Evolutionary conservation across 2,329 filamentous ascomycete species (phyloP).

Genomic region (Pestalotiopsis sp.): DNA sequence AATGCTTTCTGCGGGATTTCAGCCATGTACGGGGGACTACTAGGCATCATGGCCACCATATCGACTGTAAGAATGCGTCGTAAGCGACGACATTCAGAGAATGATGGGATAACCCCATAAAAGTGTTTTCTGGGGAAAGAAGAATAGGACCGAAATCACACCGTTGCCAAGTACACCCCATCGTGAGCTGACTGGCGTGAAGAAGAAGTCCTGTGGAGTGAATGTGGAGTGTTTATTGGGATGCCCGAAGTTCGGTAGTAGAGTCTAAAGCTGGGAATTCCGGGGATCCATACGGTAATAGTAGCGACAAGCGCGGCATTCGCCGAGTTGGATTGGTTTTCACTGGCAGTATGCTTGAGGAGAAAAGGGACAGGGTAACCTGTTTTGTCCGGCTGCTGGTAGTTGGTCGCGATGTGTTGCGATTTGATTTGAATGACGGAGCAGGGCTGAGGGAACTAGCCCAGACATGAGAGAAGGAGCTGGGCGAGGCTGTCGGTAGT

Average conservation of each 20-base stretch:
- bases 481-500: too few species aligned
- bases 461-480: not conserved
- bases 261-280: not conserved
- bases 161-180: not conserved
- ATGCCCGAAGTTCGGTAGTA: not conserved
- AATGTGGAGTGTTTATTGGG: not conserved
- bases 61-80: not conserved
- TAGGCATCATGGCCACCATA: not conserved
- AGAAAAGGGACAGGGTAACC: not conserved
- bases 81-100: not conserved
- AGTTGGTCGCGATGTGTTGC: not conserved
- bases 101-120: not conserved
- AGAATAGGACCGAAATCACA: constrained; percentile 11
- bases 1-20: not conserved
- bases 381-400: not conserved
- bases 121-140: not conserved
- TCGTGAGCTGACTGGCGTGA: not conserved
- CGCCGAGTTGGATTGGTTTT: not conserved
- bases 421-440: too few species aligned
- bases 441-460: not conserved
- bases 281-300: not conserved
- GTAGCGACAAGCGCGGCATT: not conserved
- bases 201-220: constrained; percentile 2
- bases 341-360: not conserved
- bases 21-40: not conserved